A percentile compares a stretch with the other conserved stretches of the same genome.
Evolutionary conservation across 2,329 filamentous ascomycete species (phyloP).

Genomic region (Mycocentrospora acerina): DNA sequence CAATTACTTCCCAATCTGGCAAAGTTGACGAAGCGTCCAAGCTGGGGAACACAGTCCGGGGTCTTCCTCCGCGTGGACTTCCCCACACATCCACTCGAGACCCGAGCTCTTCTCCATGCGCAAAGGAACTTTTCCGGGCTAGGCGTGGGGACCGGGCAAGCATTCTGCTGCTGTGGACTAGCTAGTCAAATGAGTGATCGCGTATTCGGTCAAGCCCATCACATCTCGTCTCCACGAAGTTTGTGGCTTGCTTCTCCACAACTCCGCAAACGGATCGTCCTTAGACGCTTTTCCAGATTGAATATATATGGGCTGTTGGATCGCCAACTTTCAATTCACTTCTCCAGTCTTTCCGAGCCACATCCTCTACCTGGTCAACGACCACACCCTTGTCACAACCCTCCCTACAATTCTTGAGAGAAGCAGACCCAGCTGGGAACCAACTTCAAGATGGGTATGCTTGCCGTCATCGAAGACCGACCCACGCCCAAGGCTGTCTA

Average conservation of each 20-base stretch:
- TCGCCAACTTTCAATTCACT: background rate
- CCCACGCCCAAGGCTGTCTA: slow-evolving; percentile 60
- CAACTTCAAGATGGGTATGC: slow-evolving; percentile 33
- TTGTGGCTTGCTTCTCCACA: slow-evolving; percentile 25
- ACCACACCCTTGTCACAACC: slow-evolving; percentile 1
- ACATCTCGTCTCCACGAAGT: slow-evolving; percentile 19
- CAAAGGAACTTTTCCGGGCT: slow-evolving; percentile 4
- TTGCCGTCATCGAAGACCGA: slow-evolving; percentile 42
- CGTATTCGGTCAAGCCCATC: too few species aligned
- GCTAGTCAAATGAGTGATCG: too few species aligned
- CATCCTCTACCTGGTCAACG: slow-evolving; percentile 3
- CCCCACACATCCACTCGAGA: slow-evolving; percentile 3
- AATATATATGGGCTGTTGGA: slow-evolving; percentile 9
- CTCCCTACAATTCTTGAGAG: background rate
- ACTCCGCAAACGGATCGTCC: slow-evolving; percentile 7
- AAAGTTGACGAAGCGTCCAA: background rate
- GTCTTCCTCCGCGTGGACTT: slow-evolving; percentile 1
- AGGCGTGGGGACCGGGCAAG: slow-evolving; percentile 5
- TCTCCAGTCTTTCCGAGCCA: background rate
- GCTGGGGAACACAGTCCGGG: background rate
- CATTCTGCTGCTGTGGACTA: too few species aligned
- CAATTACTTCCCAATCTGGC: slow-evolving; percentile 6
- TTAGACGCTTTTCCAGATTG: slow-evolving; percentile 1
- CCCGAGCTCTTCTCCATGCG: background rate
- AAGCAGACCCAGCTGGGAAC: background rate